Base-by-base conservation (phyloP, 768 basidiomycete species). In the Collybiopsis confluens region DNA sequence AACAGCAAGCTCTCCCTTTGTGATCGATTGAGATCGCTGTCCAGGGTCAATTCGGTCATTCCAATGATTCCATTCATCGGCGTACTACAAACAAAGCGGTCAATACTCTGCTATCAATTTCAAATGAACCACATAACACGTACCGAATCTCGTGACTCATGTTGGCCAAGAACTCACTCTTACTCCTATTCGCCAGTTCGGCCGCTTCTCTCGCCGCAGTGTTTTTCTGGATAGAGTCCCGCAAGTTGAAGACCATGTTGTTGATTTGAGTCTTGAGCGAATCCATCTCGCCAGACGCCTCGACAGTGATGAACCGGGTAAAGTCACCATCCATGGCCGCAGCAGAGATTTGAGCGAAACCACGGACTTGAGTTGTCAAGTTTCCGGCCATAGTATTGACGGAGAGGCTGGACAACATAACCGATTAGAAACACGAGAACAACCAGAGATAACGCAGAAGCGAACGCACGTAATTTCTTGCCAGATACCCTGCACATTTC, bases 1-100 rank as follows among this genome's bases (percentile, higher is more conserved):
- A 98, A 84, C 62, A 97, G 77, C 67, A 99, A 74, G 67, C 94
- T 97, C 74, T 98, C 97, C 56, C 96, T 76, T 69, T 98, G 97
- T 36, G 90, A 90, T 58, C 96, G 73, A 56, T 94, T 97, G 60
- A 99, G 71, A 66, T 99, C 97, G 41, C 90, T 93, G 64, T 99
- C 97, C 20, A 99, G 83, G 9, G 97, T 98, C 54, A 99, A 73
- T 69, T 96, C 94, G 23, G 96, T 99, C 94, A 99, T 94, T n/a
- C 96, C 96, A 60, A 99, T 98, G 68, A 99, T 99, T 64, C 97
- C 96, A 65, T 98, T 99, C 96, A 98, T 99, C 0, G 97, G 97
- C 21, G 97, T 98, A 67, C 96, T 93, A 64, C n/a, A 52, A 46
- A 36, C 26, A 41, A 50, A 62, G 54, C 45, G 54, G 56, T 42